Base-by-base conservation (phyloP, 345 rosid species). In the Hibiscus mutabilis region DNA sequence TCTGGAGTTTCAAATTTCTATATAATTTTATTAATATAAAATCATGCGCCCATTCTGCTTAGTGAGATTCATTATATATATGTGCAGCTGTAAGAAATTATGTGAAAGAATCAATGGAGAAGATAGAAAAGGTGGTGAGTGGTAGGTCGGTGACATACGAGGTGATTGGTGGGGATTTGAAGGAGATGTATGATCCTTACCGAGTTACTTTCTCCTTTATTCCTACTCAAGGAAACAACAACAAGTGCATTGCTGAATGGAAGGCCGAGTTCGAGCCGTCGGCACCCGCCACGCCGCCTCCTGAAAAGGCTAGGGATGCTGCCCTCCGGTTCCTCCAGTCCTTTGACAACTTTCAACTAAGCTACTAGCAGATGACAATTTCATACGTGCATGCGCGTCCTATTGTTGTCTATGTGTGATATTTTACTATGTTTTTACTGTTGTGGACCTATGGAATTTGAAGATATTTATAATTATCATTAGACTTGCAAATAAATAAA, bases 311-410 rank as follows among this genome's bases (percentile, higher is more conserved):
- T 0, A 78, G 77, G 68, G 81, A 82, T 6, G 82, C 79, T 1
- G 87, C 84, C 33, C 84, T 78, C 8, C 73, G 24, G 51, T 82
- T 82, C 71, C 85, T 74, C 78, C 69, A 74, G 76, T 80, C 73
- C 1, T 84, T 82, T 27, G 75, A 76, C 44, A 70, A 74, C 71
- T 80, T 73, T 70, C 62, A 68, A 35, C 68, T 27, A 5, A 51
- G 70, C 78, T 22, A 66, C 52, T 69, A 68, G 58, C 57, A 52
- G 57, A 6, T 16, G 51, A 46, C 16, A 46, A 46, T 46, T 46
- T 11, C 21, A 52, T 18, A 52, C 21, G 8, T 16, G 57, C 57
- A 52, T 57, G 42, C 10, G 1, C 10, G 11, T 35, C 42, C 42
- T 35, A 35, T 6, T 35, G 42, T 7, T 33, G 37, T 7, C 10